A percentile compares a stretch with the other conserved stretches of the same genome.
Evolutionary conservation across 2,329 filamentous ascomycete genomes (phyloP).

Genomic region (Claviceps pazoutovae): DNA sequence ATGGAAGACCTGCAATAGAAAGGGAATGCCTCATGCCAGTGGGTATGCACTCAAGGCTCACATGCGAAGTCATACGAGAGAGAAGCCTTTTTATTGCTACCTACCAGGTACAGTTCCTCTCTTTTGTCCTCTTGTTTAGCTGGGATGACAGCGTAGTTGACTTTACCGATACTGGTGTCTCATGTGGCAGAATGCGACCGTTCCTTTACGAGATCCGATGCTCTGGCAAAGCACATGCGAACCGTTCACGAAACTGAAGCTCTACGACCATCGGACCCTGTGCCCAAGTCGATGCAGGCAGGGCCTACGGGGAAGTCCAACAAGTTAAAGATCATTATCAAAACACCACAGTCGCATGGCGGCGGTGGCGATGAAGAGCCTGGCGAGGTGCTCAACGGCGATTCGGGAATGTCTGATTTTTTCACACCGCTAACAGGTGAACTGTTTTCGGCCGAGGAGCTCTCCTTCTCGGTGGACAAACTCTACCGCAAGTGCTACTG

Average conservation of each 20-base stretch:
- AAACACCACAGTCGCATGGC: slow-evolving; percentile 42
- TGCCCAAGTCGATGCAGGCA: slow-evolving; percentile 53
- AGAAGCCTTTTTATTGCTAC: slow-evolving; percentile 97
- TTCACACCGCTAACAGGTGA: slow-evolving; percentile 42
- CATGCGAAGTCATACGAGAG: slow-evolving; percentile 92
- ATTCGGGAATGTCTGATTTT: slow-evolving; percentile 43
- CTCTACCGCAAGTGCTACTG: slow-evolving; percentile 55
- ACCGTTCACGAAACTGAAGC: slow-evolving; percentile 97
- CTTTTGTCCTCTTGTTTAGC: not conserved
- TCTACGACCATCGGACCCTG: slow-evolving; percentile 62
- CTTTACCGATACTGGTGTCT: slow-evolving; percentile 3
- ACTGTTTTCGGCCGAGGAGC: slow-evolving; percentile 53
- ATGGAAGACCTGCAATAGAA: slow-evolving; percentile 80
- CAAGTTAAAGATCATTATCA: slow-evolving; percentile 50
- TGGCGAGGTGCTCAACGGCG: slow-evolving; percentile 40
- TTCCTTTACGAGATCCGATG: slow-evolving; percentile 90
- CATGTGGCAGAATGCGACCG: slow-evolving; percentile 70
- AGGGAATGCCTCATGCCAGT: slow-evolving; percentile 83
- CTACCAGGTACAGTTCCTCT: slow-evolving; percentile 56
- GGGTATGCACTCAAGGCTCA: slow-evolving; percentile 93
- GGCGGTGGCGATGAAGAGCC: slow-evolving; percentile 39
- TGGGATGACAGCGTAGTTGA: slow-evolving; percentile 2
- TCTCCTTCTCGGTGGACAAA: slow-evolving; percentile 41
- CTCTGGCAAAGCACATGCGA: slow-evolving; percentile 94
- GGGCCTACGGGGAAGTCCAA: slow-evolving; percentile 29